Conservation (phyloP, 2,329 filamentous ascomycete genomes). For the Cladosporium cucumerinum region DNA sequence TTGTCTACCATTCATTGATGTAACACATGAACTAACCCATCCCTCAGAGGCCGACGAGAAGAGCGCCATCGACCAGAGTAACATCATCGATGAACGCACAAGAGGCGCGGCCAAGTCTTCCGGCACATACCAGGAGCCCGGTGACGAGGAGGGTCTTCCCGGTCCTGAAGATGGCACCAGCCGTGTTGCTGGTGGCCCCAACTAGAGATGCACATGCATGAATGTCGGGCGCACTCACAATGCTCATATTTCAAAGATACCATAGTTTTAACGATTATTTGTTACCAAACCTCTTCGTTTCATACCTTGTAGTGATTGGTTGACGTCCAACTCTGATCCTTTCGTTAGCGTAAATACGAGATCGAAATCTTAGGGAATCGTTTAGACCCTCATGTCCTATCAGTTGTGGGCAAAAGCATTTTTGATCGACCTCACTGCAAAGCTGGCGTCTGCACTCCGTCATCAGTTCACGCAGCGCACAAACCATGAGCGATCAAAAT, state of each 20-base stretch:
- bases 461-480: not conserved
- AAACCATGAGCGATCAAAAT: not conserved
- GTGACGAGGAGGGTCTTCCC: slow-evolving; percentile 47
- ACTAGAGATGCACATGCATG: not conserved
- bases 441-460: too few species aligned
- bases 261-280: not conserved
- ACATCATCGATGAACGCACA: slow-evolving; percentile 48
- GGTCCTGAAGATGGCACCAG: slow-evolving; percentile 26
- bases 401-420: not conserved
- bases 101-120: slow-evolving; percentile 45
- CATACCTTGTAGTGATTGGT: too few species aligned
- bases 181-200: slow-evolving; percentile 8
- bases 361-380: too few species aligned
- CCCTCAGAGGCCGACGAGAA: slow-evolving; percentile 44
- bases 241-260: not conserved
- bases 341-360: too few species aligned
- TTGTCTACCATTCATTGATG: too few species aligned
- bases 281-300: too few species aligned
- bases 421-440: too few species aligned
- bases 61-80: slow-evolving; percentile 48
- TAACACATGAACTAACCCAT: not conserved
- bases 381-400: not conserved
- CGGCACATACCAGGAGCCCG: slow-evolving; percentile 50
- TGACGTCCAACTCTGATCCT: too few species aligned
- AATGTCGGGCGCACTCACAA: not conserved